These are phyloP conservation scores for Coprinopsis strossmayeri DNA, from an alignment of 768 basidiomycete species.

Conservation along the genomic window DNA sequence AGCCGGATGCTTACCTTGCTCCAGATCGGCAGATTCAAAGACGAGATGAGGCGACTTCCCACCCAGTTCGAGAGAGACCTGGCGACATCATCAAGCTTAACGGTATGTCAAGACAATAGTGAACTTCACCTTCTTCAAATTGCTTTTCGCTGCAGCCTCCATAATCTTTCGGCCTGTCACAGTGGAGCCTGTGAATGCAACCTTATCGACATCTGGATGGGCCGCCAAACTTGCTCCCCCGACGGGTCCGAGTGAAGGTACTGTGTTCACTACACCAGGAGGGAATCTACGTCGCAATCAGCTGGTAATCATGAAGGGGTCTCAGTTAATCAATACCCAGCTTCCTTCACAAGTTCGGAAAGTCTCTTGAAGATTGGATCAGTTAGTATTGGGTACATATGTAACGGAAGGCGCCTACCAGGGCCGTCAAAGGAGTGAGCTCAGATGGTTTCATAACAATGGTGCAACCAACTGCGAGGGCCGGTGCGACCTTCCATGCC, in stretches of 20 bases:
- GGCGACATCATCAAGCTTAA: slow-evolving; percentile 7
- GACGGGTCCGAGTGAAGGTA: slow-evolving; percentile 74
- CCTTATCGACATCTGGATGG: slow-evolving; percentile 86
- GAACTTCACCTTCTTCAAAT: slow-evolving; percentile 75
- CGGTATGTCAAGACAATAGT: not conserved
- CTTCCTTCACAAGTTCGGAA: slow-evolving; percentile 74
- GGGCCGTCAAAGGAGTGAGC: slow-evolving; percentile 75
- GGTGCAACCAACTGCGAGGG: slow-evolving; percentile 86
- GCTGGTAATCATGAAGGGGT: slow-evolving; percentile 9
- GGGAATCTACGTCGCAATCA: slow-evolving; percentile 55
- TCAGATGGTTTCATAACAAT: slow-evolving; percentile 96
- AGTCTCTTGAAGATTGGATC: slow-evolving; percentile 49
- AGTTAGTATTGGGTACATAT: too few species aligned
- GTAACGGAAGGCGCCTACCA: too few species aligned
- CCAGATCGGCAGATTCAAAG: slow-evolving; percentile 87
- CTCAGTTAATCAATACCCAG: slow-evolving; percentile 58
- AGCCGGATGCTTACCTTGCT: slow-evolving; percentile 51
- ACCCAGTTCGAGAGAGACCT: slow-evolving; percentile 90
- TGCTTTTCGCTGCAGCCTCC: slow-evolving; percentile 88
- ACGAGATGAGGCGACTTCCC: slow-evolving; percentile 89
- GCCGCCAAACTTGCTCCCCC: slow-evolving; percentile 82
- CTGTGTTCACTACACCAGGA: slow-evolving; percentile 84
- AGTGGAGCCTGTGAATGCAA: slow-evolving; percentile 94
- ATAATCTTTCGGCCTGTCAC: slow-evolving; percentile 84
- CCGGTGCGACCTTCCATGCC: slow-evolving; percentile 92